Evolutionary conservation across 495 filamentous ascomycete species (phyloP).

Genomic region (Jackrogersella multiformis): DNA sequence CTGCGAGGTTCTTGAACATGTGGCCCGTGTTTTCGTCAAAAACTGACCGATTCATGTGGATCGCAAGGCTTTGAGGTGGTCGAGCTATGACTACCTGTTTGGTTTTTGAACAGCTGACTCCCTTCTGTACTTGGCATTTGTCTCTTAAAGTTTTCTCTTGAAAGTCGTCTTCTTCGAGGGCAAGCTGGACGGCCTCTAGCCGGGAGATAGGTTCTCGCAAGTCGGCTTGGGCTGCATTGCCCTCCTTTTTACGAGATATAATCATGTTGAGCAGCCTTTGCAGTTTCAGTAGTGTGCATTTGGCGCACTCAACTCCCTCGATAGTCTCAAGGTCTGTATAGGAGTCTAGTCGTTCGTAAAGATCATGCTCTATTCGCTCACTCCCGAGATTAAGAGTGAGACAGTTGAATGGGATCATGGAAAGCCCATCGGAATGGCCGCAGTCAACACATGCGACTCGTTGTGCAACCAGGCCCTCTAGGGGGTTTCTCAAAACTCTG

Average conservation of each 20-base stretch:
- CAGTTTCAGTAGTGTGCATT: slow-evolving; percentile 77
- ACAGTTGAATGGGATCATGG: slow-evolving; percentile 92
- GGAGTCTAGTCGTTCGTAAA: slow-evolving; percentile 82
- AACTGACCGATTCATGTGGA: slow-evolving; percentile 91
- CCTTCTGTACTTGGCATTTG: slow-evolving; percentile 77
- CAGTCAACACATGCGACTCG: slow-evolving; percentile 88
- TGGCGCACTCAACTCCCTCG: slow-evolving; percentile 87
- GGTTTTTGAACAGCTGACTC: slow-evolving; percentile 80
- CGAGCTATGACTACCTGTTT: slow-evolving; percentile 86
- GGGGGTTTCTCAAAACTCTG: slow-evolving; percentile 61
- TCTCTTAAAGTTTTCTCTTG: slow-evolving; percentile 76
- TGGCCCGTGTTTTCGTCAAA: slow-evolving; percentile 83
- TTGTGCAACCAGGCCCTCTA: slow-evolving; percentile 90
- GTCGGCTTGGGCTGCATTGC: slow-evolving; percentile 26
- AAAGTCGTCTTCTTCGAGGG: slow-evolving; percentile 82
- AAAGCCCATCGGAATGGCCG: slow-evolving; percentile 85
- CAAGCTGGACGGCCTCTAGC: slow-evolving; percentile 69
- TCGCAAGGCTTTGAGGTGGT: slow-evolving; percentile 76
- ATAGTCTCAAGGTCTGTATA: slow-evolving; percentile 87
- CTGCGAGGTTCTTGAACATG: slow-evolving; percentile 82
- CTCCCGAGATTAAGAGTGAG: slow-evolving; percentile 81
- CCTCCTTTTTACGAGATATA: slow-evolving; percentile 39
- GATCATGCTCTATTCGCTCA: slow-evolving; percentile 62
- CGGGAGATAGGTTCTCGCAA: slow-evolving; percentile 52
- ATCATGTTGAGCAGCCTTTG: slow-evolving; percentile 51